Evolutionary conservation across 345 rosid genomes (phyloP).

Genomic region (Angophora floribunda): DNA sequence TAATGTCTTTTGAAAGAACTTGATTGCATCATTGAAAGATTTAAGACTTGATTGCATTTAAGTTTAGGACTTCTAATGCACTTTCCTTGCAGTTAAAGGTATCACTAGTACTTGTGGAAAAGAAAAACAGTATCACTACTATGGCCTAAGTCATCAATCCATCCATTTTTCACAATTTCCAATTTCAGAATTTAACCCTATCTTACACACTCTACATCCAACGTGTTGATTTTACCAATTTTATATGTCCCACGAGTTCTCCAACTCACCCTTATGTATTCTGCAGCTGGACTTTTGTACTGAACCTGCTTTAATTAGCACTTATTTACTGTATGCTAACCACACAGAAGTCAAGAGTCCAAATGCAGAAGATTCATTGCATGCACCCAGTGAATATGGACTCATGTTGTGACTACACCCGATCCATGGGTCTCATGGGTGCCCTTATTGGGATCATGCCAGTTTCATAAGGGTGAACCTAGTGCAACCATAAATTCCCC

Average conservation of each 20-base stretch:
- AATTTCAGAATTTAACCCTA: not conserved
- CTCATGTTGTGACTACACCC: not conserved
- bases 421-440: not conserved
- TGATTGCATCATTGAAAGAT: not conserved
- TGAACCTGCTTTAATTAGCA: not conserved
- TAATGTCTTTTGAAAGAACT: not conserved
- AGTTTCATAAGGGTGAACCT: not conserved
- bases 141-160: not conserved
- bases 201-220: not conserved
- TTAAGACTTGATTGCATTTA: too few relatives aligned
- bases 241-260: not conserved
- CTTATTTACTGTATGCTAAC: not conserved
- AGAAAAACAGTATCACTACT: not conserved
- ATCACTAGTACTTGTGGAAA: not conserved
- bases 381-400: not conserved
- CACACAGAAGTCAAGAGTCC: not conserved
- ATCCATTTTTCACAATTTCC: not conserved
- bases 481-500: not conserved
- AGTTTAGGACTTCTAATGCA: not conserved
- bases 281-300: not conserved
- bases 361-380: not conserved
- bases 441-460: not conserved
- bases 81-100: not conserved
- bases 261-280: not conserved
- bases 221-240: not conserved